Evolutionary conservation across 108 stramenopile genomes (phyloP), one percentile per base, ranked within the genome.

Genomic region (Nitzschia palea): DNA sequence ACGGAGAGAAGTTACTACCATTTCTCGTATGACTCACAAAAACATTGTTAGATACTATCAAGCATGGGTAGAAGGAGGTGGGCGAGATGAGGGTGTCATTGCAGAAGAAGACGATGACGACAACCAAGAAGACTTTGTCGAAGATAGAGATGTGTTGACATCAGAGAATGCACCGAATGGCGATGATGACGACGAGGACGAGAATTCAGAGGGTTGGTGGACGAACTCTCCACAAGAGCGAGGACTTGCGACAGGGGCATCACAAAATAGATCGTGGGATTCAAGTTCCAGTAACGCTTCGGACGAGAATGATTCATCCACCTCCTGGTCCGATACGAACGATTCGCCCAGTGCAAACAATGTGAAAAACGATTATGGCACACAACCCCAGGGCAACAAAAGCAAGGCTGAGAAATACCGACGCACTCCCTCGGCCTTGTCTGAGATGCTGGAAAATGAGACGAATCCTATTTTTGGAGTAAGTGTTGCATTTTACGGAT

Each of bases 1-100:
- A 18, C 70, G 82, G 3, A 71, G 92, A 44, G 92, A 93, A 64
- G 89, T 93, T 8, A 86, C 82, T 2, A 93, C 92, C 3, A 90
- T 93, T 82, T 88, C 86, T 37, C 55, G 89, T 14, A 88, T 93
- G 87, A 85, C 84, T 26, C 92, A 93, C 50, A 79, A 81, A 61
- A 86, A 91, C 66, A 88, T 91, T 55, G 90, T 91, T 4, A 55
- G 90, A 40, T 91, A 91, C 54, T 91, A 91, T 63, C 90, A 91
- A 44, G 89, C 82, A 27, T 87, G 86, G 89, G 80, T 84, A 20
- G 88, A 87, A 52, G 76, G 71, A 0, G 50, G 27, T n/a, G 45
- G 37, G 51, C 25, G 34, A 15, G 58, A 36, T 20, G 35, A 45
- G 15, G 65, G 61, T 23, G 62, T 48, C 2, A 65, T 23, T 40